Percentiles rank a stretch among this genome's conserved stretches.
phyloP scores from a whole-genome alignment of 306 rosid genomes.

The Boehmeria nivea region DNA sequence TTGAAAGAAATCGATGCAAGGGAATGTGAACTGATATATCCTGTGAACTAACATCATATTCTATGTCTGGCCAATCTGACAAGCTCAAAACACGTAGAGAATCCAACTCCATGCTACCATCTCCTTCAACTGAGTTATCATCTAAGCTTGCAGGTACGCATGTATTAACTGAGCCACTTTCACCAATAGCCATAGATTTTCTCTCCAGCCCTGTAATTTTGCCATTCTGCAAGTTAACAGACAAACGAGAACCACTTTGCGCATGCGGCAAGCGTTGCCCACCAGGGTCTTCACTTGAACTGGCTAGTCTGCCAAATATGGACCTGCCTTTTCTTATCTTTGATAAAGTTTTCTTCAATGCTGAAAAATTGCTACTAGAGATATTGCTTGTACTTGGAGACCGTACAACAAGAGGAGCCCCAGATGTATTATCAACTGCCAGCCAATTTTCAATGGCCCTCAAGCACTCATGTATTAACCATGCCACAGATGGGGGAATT shows the following conservation, averaged over 20 bases:
- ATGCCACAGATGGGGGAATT: conserved; percentile 55
- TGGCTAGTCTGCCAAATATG: conserved; percentile 51
- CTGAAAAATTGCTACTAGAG: conserved; percentile 52
- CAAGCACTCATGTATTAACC: conserved; percentile 80
- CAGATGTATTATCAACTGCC: conserved; percentile 49
- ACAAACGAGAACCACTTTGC: conserved; percentile 21
- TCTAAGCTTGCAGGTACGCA: conserved; percentile 24
- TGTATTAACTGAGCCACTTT: conserved; percentile 33
- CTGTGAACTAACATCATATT: conserved; percentile 78
- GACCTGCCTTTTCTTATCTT: conserved; percentile 56
- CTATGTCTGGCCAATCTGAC: conserved; percentile 83
- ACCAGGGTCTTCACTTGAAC: conserved; percentile 55
- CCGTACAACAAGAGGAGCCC: conserved; percentile 33
- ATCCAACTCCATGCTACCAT: conserved; percentile 47
- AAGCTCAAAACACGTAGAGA: conserved; percentile 49
- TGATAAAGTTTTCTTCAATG: conserved; percentile 50
- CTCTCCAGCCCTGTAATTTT: conserved; percentile 31
- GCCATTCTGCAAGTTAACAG: conserved; percentile 27
- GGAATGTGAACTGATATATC: conserved; percentile 85
- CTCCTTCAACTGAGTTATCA: conserved; percentile 55
- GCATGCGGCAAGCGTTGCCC: conserved; percentile 31
- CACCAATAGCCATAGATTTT: conserved; percentile 33
- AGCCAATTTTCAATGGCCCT: conserved; percentile 75
- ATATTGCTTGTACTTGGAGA: conserved; percentile 38
- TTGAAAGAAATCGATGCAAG: conserved; percentile 78